Evolutionary conservation across 306 rosid genomes (phyloP), one percentile per base, ranked within the genome.

Genomic region (Hippophae gyantsensis): DNA sequence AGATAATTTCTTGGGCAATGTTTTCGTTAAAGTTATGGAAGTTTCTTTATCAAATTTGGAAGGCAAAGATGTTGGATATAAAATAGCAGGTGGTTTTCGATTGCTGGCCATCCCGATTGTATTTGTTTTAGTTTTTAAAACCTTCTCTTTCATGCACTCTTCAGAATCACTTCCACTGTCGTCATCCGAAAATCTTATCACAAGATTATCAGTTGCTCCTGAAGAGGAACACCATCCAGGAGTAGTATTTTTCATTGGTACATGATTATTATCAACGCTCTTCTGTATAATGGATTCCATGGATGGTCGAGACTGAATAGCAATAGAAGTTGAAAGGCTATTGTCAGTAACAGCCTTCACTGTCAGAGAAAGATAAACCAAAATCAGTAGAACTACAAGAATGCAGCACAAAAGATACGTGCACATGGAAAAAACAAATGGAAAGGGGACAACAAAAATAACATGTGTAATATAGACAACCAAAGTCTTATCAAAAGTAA

Each of bases 161-260:
- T 87, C 98, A 71, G 77, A 58, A 58, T 85, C 98, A 70, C 92
- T 87, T 40, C 76, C 90, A 81, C 95, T 90, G 56, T 87, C 96
- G 79, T 81, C 87, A 63, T 87, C 98, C n/a, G 96, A 90, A 72
- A 90, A 90, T 75, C 85, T 77, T 74, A 90, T 90, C 60, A 90
- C 96, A 40, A 90, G 92, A 87, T 85, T 80, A 42, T 78, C 64
- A 74, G 72, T 74, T 48, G 74, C 61, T 48, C 80, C 71, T 0
- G 40, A 58, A 25, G 73, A 79, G 61, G 79, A 74, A 72, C 73
- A 66, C 90, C 86, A 82, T 9, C 70, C 72, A 18, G 60, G 65
- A 7, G 47, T 59, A 56, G 79, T 71, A 66, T 87, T 65, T 60
- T 81, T 83, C 41, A 79, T 73, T 8, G 74, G 75, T 56, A 74